Evolutionary conservation across 768 basidiomycete species (phyloP), one percentile per base, ranked within the genome.

Genomic region (Leccinum sublutescens): DNA sequence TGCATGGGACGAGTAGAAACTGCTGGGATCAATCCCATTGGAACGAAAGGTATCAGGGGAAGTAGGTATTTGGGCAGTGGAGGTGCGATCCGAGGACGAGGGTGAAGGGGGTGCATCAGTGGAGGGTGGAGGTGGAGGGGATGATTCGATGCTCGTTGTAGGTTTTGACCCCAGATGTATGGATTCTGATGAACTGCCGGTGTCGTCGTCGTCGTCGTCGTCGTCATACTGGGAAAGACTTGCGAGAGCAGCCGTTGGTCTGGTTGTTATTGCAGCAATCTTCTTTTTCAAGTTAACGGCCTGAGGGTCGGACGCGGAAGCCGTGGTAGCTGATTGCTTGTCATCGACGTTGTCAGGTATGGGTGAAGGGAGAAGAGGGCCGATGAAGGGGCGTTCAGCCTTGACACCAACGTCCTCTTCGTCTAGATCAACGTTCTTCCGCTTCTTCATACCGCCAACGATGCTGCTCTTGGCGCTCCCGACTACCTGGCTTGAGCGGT

Each of bases 281-380:
- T 82, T 87, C 68, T 74, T 80, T 71, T 82, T 81, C 54, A 86
- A 65, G 21, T 70, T 62, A 38, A 74, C 71, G 9, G 85, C 82
- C 69, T 85, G 85, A 8, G 85, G 85, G 57, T 87, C 85, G 38
- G 62, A 55, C 1, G 10, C 51, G 29, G 54, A 2, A 29, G 52
- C 40, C 36, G 59, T 54, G 7, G 67, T 48, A 64, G 56, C 19
- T 62, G 69, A 36, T 59, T 64, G 62, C n/a, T 56, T 54, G 21
- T 64, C 54, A 25, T 48, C 53, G 17, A 50, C 38, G 7, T 34
- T 50, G 62, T 71, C 71, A 50, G 64, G 50, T 65, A 75, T 64
- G 64, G 63, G 70, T 0, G 86, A 80, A 14, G 89, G 88, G 31
- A 88, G 75, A 45, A 83, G 70, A 23, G 89, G 89, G 3, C 87